A percentile compares a stretch with the other conserved stretches of the same genome.
phyloP scores from a whole-genome alignment of 441 rosid genomes.

The Jatropha multifida region DNA sequence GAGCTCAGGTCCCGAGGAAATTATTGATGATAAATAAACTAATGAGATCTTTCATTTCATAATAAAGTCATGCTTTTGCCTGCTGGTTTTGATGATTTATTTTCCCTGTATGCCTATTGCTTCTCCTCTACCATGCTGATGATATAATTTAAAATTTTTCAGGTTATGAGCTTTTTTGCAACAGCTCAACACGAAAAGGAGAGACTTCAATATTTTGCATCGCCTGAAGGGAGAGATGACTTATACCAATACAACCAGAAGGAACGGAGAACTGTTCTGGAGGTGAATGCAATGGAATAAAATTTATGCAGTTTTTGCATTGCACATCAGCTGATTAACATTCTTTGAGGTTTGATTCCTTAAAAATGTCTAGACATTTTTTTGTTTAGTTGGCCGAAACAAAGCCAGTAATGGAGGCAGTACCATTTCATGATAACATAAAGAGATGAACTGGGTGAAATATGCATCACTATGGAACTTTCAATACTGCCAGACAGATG shows the following conservation, averaged over 20 bases:
- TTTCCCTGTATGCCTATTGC: background rate
- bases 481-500: too few relatives aligned
- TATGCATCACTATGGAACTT: too few relatives aligned
- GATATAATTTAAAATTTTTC: conserved; percentile 6
- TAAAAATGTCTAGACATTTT: conserved; percentile 1
- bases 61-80: conserved; percentile 1
- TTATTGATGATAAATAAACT: background rate
- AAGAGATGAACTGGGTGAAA: background rate
- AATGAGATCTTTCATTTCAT: background rate
- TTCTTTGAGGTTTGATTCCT: conserved; percentile 8
- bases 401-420: background rate
- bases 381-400: background rate
- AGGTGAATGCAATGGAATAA: conserved; percentile 47
- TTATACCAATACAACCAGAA: conserved; percentile 92
- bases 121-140: conserved; percentile 10
- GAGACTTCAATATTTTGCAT: conserved; percentile 81
- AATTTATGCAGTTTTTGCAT: conserved; percentile 9
- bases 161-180: conserved; percentile 93
- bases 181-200: conserved; percentile 81
- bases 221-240: conserved; percentile 96
- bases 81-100: background rate
- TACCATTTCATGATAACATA: background rate
- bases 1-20: background rate
- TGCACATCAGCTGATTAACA: conserved; percentile 5
- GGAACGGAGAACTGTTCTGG: conserved; percentile 84